Evolutionary conservation across 495 filamentous ascomycete genomes (phyloP), one percentile per base, ranked within the genome.

Genomic region (Penicillium canariense): DNA sequence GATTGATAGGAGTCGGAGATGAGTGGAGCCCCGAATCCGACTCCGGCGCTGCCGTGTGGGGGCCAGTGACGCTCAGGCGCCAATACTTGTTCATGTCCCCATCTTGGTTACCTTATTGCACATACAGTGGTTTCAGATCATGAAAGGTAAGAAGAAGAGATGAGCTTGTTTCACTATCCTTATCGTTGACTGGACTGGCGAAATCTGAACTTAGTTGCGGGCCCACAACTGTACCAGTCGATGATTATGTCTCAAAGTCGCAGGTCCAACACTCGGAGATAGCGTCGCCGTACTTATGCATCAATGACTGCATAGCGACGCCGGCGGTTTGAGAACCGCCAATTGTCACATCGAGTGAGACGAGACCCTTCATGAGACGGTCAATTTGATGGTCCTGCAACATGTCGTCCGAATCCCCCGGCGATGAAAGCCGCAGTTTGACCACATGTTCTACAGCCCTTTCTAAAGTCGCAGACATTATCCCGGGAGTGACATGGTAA

Each of bases 241-340:
- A 22, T 28, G 26, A 22, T 22, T 52, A 60, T 35, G 57, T 48
- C 0, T 56, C 55, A 52, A 59, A 61, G 2, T 50, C 53, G 0
- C 50, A 63, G 22, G 47, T 52, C 65, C 62, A 66, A 32, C 55
- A 66, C 22, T 68, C 65, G 7, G 60, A 63, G 25, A 68, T 23
- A 40, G 61, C 57, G 42, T 68, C 62, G 6, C 60, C 62, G 47
- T 63, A 48, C 26, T 45, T 49, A 1, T 22, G 48, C 53, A 66
- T 55, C 20, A 63, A 45, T 2, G 17, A 30, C 28, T 46, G 27
- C 4, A 63, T 17, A 5, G 50, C 52, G 18, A 52, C 17, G 1
- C 38, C 46, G 11, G 38, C 42, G 14, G 48, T 55, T 14, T 68
- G 62, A n/a, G 62, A 65, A 25, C 65, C 65, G n/a, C 65, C 62